A percentile compares a stretch with the other conserved stretches of the same genome.
phyloP scores from a whole-genome alignment of 768 basidiomycete species.

The Mycena crocata region DNA sequence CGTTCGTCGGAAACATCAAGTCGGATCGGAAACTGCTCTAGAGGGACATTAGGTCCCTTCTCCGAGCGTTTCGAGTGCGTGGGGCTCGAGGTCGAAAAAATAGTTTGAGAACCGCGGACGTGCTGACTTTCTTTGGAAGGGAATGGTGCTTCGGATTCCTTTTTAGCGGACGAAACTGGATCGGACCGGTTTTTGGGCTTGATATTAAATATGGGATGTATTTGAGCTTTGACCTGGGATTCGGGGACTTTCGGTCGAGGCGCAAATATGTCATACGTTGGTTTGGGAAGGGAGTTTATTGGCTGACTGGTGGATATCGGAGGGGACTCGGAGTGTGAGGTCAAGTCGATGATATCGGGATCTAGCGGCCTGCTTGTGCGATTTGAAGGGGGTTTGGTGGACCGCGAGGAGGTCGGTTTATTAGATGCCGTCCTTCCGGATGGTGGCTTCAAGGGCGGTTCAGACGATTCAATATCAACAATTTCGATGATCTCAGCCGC shows the following conservation, averaged over 20 bases:
- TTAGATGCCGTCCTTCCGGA: not conserved
- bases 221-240: too few species aligned
- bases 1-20: not conserved
- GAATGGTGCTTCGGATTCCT: slow-evolving; percentile 50
- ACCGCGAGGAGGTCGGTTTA: slow-evolving; percentile 18
- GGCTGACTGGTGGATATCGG: not conserved
- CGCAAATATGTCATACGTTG: slow-evolving; percentile 22
- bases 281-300: slow-evolving; percentile 2
- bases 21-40: slow-evolving; percentile 5
- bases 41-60: not conserved
- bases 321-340: slow-evolving; percentile 37
- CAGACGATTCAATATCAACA: not conserved
- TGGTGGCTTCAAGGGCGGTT: slow-evolving; percentile 6
- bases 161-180: slow-evolving; percentile 11
- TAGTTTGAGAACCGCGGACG: slow-evolving; percentile 67
- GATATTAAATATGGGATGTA: slow-evolving; percentile 61
- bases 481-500: slow-evolving; percentile 9
- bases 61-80: slow-evolving; percentile 15
- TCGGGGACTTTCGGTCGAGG: slow-evolving; percentile 18
- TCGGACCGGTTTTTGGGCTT: slow-evolving; percentile 37
- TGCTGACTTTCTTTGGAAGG: slow-evolving; percentile 68
- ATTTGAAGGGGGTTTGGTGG: not conserved
- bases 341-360: slow-evolving; percentile 57
- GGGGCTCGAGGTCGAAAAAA: slow-evolving; percentile 38
- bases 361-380: slow-evolving; percentile 49